phyloP scores from a whole-genome alignment of 768 basidiomycete genomes.

The Lactarius akahatsu region DNA sequence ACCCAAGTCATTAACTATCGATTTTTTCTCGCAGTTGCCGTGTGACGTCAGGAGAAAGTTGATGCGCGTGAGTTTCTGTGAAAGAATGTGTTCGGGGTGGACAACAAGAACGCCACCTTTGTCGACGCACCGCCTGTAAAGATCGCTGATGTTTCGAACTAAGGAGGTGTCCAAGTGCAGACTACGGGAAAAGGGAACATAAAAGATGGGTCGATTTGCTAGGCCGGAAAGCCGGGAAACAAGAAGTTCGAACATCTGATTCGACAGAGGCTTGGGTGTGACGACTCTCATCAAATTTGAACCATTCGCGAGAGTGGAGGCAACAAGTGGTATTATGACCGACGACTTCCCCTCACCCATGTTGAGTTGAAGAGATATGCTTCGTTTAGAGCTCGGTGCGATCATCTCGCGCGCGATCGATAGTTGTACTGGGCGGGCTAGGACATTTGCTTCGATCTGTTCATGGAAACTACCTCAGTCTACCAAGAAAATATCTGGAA shows the following conservation, averaged over 20 bases:
- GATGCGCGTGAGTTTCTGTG: slow-evolving; percentile 48
- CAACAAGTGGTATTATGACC: slow-evolving; percentile 50
- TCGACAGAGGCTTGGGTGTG: slow-evolving; percentile 47
- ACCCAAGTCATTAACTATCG: not conserved
- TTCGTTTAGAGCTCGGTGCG: slow-evolving; percentile 37
- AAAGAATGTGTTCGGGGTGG: slow-evolving; percentile 57
- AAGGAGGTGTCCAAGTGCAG: slow-evolving; percentile 31
- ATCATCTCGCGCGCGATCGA: slow-evolving; percentile 50
- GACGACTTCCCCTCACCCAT: slow-evolving; percentile 60
- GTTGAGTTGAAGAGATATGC: slow-evolving; percentile 49
- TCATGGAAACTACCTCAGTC: not conserved
- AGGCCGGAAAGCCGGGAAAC: slow-evolving; percentile 46
- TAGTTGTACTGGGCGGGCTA: slow-evolving; percentile 45
- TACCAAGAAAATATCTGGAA: too few species aligned
- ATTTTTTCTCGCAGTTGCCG: not conserved
- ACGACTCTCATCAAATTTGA: slow-evolving; percentile 47
- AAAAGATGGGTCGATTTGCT: slow-evolving; percentile 47
- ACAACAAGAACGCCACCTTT: slow-evolving; percentile 46
- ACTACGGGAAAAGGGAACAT: slow-evolving; percentile 50
- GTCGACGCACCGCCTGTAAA: slow-evolving; percentile 43
- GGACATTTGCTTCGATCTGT: slow-evolving; percentile 48
- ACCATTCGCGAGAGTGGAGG: slow-evolving; percentile 44
- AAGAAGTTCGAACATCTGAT: slow-evolving; percentile 52
- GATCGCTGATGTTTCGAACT: slow-evolving; percentile 30
- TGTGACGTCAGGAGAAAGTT: slow-evolving; percentile 35